Base-by-base conservation (phyloP, 1,139 yeast genomes). In the Candida sp. region DNA sequence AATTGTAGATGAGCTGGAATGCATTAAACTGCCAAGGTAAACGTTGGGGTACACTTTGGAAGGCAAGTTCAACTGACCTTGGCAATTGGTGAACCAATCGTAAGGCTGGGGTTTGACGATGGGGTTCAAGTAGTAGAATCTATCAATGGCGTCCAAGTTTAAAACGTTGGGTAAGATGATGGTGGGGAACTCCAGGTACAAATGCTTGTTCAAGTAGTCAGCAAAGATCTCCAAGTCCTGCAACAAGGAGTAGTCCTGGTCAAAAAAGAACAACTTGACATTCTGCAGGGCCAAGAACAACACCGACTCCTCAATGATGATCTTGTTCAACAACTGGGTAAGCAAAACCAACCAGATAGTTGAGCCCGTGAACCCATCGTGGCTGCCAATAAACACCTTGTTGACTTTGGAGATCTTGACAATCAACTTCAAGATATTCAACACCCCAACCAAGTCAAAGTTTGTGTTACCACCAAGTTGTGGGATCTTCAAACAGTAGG, bases 311-410 rank as follows among this genome's bases (percentile, higher is more conserved):
- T 74, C 78, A 28, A 61, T 48, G 4, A 63, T 55, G n/a, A 59
- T 58, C 35, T 59, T 52, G 37, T 53, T 51, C 38, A 66, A 58
- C 49, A 68, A 59, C 49, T 59, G 59, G 4, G 66, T 67, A 25
- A 70, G 55, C 0, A 70, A 56, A 40, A 73, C 63, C 3, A 68
- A 56, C 39, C 75, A 58, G 33, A 74, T 54, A 4, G 77, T 67
- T 37, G 71, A 62, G 1, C 78, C 78, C 11, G 80, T 73, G 53
- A 72, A 75, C 0, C 80, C 80, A 55, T 75, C 80, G 53, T 67
- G 69, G 3, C 70, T 70, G 51, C 70, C 73, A 4, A 73, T 58
- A 49, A 73, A 72, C 3, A 72, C 63, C 33, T 52, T 69, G 63
- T 47, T 62, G 51, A 43, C 65, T 61, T 44, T 49, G 46, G 46